These are phyloP conservation scores for Daldinia decipiens DNA, from an alignment of 495 filamentous ascomycete species.

Conservation along the genomic window DNA sequence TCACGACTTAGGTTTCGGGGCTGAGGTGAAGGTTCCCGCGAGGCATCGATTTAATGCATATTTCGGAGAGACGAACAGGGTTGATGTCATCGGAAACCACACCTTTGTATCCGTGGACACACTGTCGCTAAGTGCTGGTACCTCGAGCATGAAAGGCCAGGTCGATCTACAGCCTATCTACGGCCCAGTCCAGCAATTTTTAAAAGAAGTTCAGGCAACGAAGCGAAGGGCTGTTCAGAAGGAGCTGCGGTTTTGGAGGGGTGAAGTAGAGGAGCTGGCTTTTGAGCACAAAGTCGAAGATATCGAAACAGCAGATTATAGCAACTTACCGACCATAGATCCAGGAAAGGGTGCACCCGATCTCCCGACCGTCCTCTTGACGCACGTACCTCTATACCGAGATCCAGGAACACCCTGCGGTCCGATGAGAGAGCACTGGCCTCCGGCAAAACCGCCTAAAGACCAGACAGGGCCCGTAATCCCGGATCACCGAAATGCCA, in stretches of 20 bases:
- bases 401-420: constrained; percentile 85
- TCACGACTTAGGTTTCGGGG: constrained; percentile 95
- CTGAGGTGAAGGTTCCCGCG: constrained; percentile 79
- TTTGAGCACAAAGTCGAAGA: constrained; percentile 66
- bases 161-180: constrained; percentile 70
- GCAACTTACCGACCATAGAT: constrained; percentile 53
- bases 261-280: constrained; percentile 57
- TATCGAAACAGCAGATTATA: constrained; percentile 54
- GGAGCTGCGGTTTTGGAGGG: constrained; percentile 63
- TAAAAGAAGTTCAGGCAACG: constrained; percentile 66
- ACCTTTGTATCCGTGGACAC: constrained; percentile 92
- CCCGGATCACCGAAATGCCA: constrained; percentile 80
- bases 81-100: constrained; percentile 94
- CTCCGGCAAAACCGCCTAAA: constrained; percentile 70
- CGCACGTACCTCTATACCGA: constrained; percentile 91
- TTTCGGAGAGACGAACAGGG: constrained; percentile 87
- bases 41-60: constrained; percentile 84
- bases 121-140: constrained; percentile 81
- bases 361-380: constrained; percentile 85
- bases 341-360: constrained; percentile 57
- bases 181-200: constrained; percentile 78
- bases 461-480: constrained; percentile 63
- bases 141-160: constrained; percentile 53
- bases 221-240: constrained; percentile 65
- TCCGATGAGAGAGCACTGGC: constrained; percentile 83